phyloP scores from a whole-genome alignment of 2,329 filamentous ascomycete genomes.

The Colletotrichum viniferum region DNA sequence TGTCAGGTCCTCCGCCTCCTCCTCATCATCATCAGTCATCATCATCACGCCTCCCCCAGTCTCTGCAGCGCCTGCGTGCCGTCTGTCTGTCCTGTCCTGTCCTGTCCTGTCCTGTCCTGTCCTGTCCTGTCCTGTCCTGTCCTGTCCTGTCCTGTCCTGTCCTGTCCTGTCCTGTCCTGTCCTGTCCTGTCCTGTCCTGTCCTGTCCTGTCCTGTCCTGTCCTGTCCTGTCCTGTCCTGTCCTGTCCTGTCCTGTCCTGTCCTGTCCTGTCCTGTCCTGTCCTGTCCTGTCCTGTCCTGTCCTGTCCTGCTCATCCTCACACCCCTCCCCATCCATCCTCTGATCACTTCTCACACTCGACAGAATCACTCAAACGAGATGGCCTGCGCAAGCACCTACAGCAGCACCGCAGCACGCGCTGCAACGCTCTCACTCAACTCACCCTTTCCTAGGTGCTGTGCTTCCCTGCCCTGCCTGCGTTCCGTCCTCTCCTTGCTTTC shows the following conservation, averaged over 20 bases:
- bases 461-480: not conserved
- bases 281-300: not conserved
- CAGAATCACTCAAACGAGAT: conserved; percentile 18
- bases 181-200: too few relatives aligned
- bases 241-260: too few relatives aligned
- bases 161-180: too few relatives aligned
- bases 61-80: not conserved
- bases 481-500: not conserved
- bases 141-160: too few relatives aligned
- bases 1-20: not conserved
- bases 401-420: not conserved
- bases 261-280: too few relatives aligned
- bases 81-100: not conserved
- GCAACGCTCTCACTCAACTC: not conserved
- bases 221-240: too few relatives aligned
- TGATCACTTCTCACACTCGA: conserved; percentile 12
- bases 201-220: too few relatives aligned
- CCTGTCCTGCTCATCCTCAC: not conserved
- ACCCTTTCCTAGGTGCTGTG: not conserved
- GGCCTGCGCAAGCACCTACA: conserved; percentile 2
- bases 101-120: too few relatives aligned
- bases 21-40: not conserved
- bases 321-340: not conserved
- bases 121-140: too few relatives aligned
- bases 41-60: not conserved